Evolutionary conservation across 108 stramenopile species (phyloP).

Genomic region (Pseudonitzschia pungens): DNA sequence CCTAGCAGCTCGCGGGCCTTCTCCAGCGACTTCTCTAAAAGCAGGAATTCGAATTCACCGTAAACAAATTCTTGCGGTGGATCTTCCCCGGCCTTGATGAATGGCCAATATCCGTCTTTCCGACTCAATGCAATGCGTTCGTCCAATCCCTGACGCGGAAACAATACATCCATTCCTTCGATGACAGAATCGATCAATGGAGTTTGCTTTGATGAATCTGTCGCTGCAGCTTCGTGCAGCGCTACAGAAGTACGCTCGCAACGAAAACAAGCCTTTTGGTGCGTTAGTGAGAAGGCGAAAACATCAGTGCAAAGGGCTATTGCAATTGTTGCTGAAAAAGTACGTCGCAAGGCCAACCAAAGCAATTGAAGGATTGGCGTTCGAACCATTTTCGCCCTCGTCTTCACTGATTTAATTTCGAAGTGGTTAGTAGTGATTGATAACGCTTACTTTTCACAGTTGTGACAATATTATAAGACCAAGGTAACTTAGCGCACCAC

Average conservation of each 20-base stretch:
- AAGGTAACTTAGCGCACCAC: no score
- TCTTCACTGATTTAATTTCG: no score
- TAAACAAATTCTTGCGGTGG: constrained; percentile 73
- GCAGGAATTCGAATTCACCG: constrained; percentile 79
- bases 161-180: constrained; percentile 51
- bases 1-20: constrained; percentile 32
- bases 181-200: not conserved
- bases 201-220: not conserved
- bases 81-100: constrained; percentile 55
- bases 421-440: no score
- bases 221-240: not conserved
- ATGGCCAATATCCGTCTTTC: constrained; percentile 86
- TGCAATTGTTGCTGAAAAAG: not conserved
- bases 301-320: not conserved
- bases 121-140: constrained; percentile 68
- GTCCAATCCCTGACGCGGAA: constrained; percentile 54
- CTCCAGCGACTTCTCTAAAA: constrained; percentile 68
- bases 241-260: not conserved
- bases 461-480: no score
- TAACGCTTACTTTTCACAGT: no score
- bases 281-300: not conserved
- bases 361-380: no score
- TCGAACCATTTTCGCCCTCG: no score
- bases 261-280: not conserved
- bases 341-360: not conserved